Percentiles rank a stretch among this genome's conserved stretches.
phyloP scores from a whole-genome alignment of 768 basidiomycete species.

The Lentinula raphanica region DNA sequence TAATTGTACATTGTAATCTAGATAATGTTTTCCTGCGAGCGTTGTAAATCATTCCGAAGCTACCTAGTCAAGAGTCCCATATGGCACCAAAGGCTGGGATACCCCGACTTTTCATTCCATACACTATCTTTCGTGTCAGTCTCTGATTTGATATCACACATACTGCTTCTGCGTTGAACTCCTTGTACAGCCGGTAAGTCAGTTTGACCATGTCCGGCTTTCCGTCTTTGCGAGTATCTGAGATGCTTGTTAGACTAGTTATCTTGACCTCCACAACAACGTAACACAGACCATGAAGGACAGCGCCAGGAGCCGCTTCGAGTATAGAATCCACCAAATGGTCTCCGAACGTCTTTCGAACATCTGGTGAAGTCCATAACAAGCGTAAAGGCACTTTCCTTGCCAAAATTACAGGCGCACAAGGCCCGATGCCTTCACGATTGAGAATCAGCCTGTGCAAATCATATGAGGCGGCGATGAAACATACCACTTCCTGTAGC shows the following conservation, averaged over 20 bases:
- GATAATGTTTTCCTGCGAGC: no score
- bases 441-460: slow-evolving; percentile 10
- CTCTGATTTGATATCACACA: slow-evolving; percentile 56
- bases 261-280: background rate
- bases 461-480: slow-evolving; percentile 28
- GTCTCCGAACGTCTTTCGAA: slow-evolving; percentile 57
- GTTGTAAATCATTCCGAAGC: background rate
- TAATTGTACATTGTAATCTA: background rate
- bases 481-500: slow-evolving; percentile 43
- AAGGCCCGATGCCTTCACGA: slow-evolving; percentile 44
- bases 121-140: slow-evolving; percentile 51
- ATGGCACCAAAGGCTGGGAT: slow-evolving; percentile 61
- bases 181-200: slow-evolving; percentile 39
- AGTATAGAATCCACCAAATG: slow-evolving; percentile 53
- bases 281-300: slow-evolving; percentile 43
- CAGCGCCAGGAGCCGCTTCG: slow-evolving; percentile 48
- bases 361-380: slow-evolving; percentile 60
- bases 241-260: background rate
- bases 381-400: slow-evolving; percentile 46
- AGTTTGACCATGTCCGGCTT: slow-evolving; percentile 47
- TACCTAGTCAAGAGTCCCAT: slow-evolving; percentile 42
- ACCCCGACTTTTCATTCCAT: slow-evolving; percentile 54
- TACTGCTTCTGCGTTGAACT: slow-evolving; percentile 50
- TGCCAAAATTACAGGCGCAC: slow-evolving; percentile 49
- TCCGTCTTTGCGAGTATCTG: slow-evolving; percentile 40